Base-by-base conservation (phyloP, 306 rosid genomes). In the Castanospermum australe region DNA sequence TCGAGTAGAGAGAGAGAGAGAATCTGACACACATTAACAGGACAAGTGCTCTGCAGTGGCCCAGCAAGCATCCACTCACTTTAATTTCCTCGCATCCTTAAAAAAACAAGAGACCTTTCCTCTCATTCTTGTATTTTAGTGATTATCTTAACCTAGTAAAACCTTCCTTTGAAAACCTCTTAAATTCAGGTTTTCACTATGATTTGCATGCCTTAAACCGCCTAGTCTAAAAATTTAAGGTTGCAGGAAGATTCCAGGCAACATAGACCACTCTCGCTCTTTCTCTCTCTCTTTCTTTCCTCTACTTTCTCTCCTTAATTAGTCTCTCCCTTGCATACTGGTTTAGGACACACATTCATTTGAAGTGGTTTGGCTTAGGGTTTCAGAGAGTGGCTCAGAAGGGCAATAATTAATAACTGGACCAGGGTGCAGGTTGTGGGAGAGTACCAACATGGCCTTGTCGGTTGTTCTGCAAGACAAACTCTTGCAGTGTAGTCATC, bases 401-500 rank as follows among this genome's bases (percentile, higher is more conserved):
- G 82, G 84, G 88, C 86, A 88, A 92, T 92, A 65, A 92, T 92
- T 92, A 80, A 84, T 75, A 80, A 51, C 79, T 78, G 91, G 93
- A 89, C 92, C 91, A 88, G 78, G 80, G 73, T 84, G 89, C 88
- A 87, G 91, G 86, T 55, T 77, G 83, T 83, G 86, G 73, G 75
- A 89, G 94, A 89, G 86, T 81, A 92, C 94, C 80, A 92, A 89
- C 94, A 88, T 89, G 92, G 66, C 79, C 63, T 83, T 94, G 97
- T 94, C 97, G 88, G 94, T 84, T 84, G 89, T 92, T 88, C 90
- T 84, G 60, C 79, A 65, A 77, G 73, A 84, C 86, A 56, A 79
- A 69, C 39, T 63, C 20, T 76, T 65, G 76, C 51, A 47, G 60
- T 44, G 60, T 52, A 63, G 55, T 80, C 86, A 89, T 62, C 76